Evolutionary conservation across 108 stramenopile species (phyloP), one percentile per base, ranked within the genome.

Genomic region (Nannochloropsis salina): DNA sequence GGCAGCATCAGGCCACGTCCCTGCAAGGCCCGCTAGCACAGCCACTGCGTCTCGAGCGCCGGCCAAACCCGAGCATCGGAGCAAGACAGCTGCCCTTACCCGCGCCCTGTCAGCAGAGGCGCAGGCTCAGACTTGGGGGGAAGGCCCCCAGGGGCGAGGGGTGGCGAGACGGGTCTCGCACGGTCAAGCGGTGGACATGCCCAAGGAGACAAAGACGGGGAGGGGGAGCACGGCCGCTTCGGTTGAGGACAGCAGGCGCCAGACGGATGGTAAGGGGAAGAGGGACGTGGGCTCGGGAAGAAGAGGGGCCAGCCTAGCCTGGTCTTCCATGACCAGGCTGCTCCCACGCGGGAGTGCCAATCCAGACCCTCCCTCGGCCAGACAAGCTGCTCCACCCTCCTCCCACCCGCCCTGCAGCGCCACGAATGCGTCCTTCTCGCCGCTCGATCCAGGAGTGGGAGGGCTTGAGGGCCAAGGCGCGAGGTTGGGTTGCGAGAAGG

Each of bases 41-140:
- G 31, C 61, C 1, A 74, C n/a, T n/a, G 15, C 61, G 61, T 74
- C 61, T n/a, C 61, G 15, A 15, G n/a, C 15, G 3, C 61, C 61
- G 20, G 15, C n/a, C 6, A n/a, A 15, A n/a, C 61, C 61, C n/a
- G 90, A 89, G 43, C 94, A 51, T 79, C 94, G 42, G 85, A 94
- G 81, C 80, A 84, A 41, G 92, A 93, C 9, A 15, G 3, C 61
- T 74, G 3, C n/a, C 61, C 6, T 74, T n/a, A 74, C 61, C 20
- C 61, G 61, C 5, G 61, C 61, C 61, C 20, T n/a, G 8, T n/a
- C 61, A 2, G 61, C 61, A 1, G 61, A 74, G 6, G 61, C 61
- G 2, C 61, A 74, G n/a, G 20, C n/a, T n/a, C 61, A 74, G 61
- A n/a, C 61, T 8, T 2, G 15, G 20, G 20, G n/a, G n/a, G 8